Evolutionary conservation across 139 green algal genomes (phyloP).

Genomic region (Coccomyxa sp.): DNA sequence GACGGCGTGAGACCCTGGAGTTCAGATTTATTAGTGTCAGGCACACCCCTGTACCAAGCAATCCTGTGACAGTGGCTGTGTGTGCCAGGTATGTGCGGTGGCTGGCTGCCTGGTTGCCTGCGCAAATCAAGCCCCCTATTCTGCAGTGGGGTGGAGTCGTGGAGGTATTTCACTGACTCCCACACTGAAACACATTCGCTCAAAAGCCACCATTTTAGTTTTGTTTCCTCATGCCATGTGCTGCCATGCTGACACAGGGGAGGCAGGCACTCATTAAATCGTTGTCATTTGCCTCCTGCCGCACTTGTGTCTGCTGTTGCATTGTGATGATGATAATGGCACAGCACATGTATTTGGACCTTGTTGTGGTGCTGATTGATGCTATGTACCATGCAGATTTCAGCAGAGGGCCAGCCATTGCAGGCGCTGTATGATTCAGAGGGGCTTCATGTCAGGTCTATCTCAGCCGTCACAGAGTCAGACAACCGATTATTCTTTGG

Average conservation of each 20-base stretch:
- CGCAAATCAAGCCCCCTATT: conserved; percentile 15
- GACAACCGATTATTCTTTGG: conserved; percentile 40
- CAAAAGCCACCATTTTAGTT: not conserved
- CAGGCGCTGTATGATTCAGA: conserved; percentile 33
- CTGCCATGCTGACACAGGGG: not conserved
- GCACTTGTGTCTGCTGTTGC: not conserved
- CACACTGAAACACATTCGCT: not conserved
- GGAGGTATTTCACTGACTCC: conserved; percentile 15
- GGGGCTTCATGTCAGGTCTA: conserved; percentile 23
- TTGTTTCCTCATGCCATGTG: not conserved
- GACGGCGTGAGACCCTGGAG: not conserved
- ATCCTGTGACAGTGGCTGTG: not conserved
- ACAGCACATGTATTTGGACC: not conserved
- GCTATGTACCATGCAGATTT: conserved; percentile 16
- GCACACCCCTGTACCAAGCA: no score
- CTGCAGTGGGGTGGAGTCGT: conserved; percentile 35
- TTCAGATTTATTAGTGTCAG: not conserved
- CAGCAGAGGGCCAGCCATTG: conserved; percentile 21
- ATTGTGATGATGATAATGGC: not conserved
- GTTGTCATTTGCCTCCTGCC: not conserved
- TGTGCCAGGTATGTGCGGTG: conserved; percentile 8
- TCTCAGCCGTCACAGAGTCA: conserved; percentile 32
- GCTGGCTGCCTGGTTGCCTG: conserved; percentile 28
- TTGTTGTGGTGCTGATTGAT: not conserved
- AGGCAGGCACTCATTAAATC: not conserved